Evolutionary conservation across 2,329 filamentous ascomycete genomes (phyloP), one percentile per base, ranked within the genome.

Genomic region (Pseudocercospora vitis): DNA sequence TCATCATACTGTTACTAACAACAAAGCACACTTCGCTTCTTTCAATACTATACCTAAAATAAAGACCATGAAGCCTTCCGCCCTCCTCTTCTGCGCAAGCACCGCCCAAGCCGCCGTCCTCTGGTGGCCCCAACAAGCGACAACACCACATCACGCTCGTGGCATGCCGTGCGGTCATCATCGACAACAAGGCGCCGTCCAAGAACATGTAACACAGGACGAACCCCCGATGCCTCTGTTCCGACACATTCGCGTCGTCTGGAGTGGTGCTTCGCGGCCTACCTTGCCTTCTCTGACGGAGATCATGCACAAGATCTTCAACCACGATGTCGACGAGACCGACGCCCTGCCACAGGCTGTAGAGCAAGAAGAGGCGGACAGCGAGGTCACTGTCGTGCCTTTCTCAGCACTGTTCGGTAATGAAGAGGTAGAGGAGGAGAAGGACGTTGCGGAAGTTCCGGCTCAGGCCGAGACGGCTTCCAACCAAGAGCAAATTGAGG

Each of bases 41-140:
- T 19, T 45, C 42, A 45, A 23, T 45, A 18, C 14, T 29, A 3
- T 24, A 5, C n/a, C 4, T 29, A 26, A 16, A 19, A 40, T 12
- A 45, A 18, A 45, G 29, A 45, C 14, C 7, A 45, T 45, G 42
- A 45, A 45, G 14, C 23, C 42, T 29, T 45, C 42, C 4, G 29
- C 24, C 12, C 23, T 45, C 7, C 42, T 45, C 42, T 45, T 45
- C 42, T 29, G 24, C 23, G 42, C 42, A 1, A 19, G n/a, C 24
- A 45, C 42, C 9, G 42, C 42, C 5, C 42, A 45, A 31, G 42
- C 23, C 14, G 42, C 24, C 24, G 23, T 45, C 3, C 12, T 45
- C 14, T 19, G 42, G 42, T 45, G 42, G 42, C 42, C 42, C 18
- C 11, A 21, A 7, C 35, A 40, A 18, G n/a, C n/a, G n/a, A n/a